These are phyloP conservation scores for Auricularia auricula-judae DNA, from an alignment of 768 basidiomycete species.

Conservation along the genomic window DNA sequence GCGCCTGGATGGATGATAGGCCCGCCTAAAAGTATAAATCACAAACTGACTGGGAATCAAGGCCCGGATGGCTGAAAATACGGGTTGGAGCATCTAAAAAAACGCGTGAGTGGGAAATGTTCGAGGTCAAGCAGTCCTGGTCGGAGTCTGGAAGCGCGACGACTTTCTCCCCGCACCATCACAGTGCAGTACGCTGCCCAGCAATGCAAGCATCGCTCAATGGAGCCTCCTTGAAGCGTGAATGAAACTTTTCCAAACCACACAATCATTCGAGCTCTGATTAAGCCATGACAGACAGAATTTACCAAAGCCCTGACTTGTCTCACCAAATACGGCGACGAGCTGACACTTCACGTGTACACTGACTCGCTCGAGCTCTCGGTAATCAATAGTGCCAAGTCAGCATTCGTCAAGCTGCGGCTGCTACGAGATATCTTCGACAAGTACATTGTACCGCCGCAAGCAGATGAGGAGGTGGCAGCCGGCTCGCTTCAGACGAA, in stretches of 20 bases:
- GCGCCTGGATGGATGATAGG: too few relatives aligned
- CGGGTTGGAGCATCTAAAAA: too few relatives aligned
- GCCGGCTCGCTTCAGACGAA: conserved; percentile 63
- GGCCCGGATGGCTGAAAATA: too few relatives aligned
- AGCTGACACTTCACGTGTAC: conserved; percentile 58
- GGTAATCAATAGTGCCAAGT: conserved; percentile 67
- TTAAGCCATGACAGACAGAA: conserved; percentile 28
- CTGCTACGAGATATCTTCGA: conserved; percentile 61
- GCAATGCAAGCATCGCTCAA: conserved; percentile 62
- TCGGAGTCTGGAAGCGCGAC: too few relatives aligned
- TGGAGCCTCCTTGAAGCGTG: conserved; percentile 42
- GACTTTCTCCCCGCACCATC: too few relatives aligned
- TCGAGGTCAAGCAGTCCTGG: too few relatives aligned
- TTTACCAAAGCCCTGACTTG: conserved; percentile 67
- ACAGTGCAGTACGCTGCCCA: too few relatives aligned
- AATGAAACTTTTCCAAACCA: conserved; percentile 13
- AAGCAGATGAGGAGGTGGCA: conserved; percentile 29
- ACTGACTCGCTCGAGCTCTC: conserved; percentile 52
- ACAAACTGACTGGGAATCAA: too few relatives aligned
- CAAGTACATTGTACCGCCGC: conserved; percentile 37
- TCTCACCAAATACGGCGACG: conserved; percentile 74
- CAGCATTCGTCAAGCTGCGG: conserved; percentile 73
- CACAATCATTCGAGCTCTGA: background rate
- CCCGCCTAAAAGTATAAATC: too few relatives aligned
- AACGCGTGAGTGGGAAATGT: too few relatives aligned